A percentile compares a stretch with the other conserved stretches of the same genome.
phyloP scores from a whole-genome alignment of 371 early-diverging fungal genomes.

The Mucor lusitanicus region DNA sequence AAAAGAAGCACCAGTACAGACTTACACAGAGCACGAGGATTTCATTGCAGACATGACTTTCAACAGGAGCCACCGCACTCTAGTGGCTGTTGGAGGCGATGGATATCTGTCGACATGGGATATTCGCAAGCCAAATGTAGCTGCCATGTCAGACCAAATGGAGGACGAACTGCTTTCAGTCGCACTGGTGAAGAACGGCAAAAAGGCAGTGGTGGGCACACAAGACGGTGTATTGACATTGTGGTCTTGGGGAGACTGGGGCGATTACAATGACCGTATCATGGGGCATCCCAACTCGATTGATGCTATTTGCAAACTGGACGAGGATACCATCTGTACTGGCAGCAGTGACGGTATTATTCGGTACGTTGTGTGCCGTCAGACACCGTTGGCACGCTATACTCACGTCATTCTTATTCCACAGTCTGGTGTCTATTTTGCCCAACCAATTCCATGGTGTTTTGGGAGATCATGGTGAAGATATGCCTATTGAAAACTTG shows the following conservation, averaged over 20 bases:
- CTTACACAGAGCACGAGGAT: slow-evolving; percentile 82
- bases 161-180: slow-evolving; percentile 92
- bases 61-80: slow-evolving; percentile 23
- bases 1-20: slow-evolving; percentile 64
- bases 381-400: too few species aligned
- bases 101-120: slow-evolving; percentile 91
- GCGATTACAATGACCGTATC: slow-evolving; percentile 88
- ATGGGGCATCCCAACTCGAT: slow-evolving; percentile 92
- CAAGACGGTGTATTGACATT: slow-evolving; percentile 85
- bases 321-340: slow-evolving; percentile 81
- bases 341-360: slow-evolving; percentile 92
- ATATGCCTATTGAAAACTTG: slow-evolving; percentile 85
- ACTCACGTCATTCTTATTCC: not conserved
- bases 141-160: slow-evolving; percentile 84
- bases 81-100: slow-evolving; percentile 69
- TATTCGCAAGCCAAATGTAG: slow-evolving; percentile 76
- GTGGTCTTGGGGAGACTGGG: slow-evolving; percentile 83
- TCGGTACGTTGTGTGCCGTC: slow-evolving; percentile 28
- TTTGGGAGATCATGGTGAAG: slow-evolving; percentile 84
- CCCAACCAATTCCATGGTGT: slow-evolving; percentile 88
- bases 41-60: slow-evolving; percentile 85
- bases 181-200: slow-evolving; percentile 69
- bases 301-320: slow-evolving; percentile 78
- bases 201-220: slow-evolving; percentile 86
- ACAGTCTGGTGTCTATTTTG: slow-evolving; percentile 73